Conservation (phyloP, 768 basidiomycete species). For the Boletus subcaerulescens region DNA sequence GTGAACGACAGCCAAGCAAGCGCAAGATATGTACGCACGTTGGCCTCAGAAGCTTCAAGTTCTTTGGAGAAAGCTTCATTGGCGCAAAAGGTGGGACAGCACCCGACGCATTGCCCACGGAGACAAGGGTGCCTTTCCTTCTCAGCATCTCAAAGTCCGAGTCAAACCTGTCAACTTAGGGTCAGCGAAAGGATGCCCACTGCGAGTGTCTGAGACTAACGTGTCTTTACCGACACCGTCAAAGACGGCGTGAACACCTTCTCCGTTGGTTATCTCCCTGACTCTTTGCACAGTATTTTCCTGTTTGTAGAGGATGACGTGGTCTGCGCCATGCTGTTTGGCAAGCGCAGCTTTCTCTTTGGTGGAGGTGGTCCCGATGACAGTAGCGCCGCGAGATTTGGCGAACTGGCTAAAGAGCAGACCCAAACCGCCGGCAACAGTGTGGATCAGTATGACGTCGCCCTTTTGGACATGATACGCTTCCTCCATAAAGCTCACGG, state of each 20-base stretch:
- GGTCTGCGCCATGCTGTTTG: constrained; percentile 73
- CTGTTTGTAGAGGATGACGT: constrained; percentile 78
- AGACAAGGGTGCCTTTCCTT: constrained; percentile 87
- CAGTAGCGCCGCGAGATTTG: constrained; percentile 72
- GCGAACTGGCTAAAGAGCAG: constrained; percentile 66
- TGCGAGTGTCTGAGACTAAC: constrained; percentile 40
- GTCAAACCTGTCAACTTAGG: constrained; percentile 52
- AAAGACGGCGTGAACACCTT: constrained; percentile 82
- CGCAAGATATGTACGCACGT: constrained; percentile 42
- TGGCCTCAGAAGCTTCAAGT: constrained; percentile 75
- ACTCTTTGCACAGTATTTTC: constrained; percentile 76
- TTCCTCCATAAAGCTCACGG: constrained; percentile 75
- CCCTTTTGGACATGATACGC: constrained; percentile 79
- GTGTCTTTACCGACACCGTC: constrained; percentile 99
- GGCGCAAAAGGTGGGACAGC: constrained; percentile 73
- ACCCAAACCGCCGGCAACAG: constrained; percentile 88
- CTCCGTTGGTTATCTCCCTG: constrained; percentile 69
- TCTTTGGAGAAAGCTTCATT: constrained; percentile 74
- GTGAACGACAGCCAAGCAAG: not conserved
- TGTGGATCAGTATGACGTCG: constrained; percentile 82
- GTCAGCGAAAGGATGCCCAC: constrained; percentile 1
- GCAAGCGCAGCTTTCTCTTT: constrained; percentile 80
- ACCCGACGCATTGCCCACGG: constrained; percentile 91
- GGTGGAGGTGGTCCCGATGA: constrained; percentile 92
- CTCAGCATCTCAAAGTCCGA: constrained; percentile 76